Evolutionary conservation across 306 rosid genomes (phyloP), one percentile per base, ranked within the genome.

Genomic region (Rosa chinensis): DNA sequence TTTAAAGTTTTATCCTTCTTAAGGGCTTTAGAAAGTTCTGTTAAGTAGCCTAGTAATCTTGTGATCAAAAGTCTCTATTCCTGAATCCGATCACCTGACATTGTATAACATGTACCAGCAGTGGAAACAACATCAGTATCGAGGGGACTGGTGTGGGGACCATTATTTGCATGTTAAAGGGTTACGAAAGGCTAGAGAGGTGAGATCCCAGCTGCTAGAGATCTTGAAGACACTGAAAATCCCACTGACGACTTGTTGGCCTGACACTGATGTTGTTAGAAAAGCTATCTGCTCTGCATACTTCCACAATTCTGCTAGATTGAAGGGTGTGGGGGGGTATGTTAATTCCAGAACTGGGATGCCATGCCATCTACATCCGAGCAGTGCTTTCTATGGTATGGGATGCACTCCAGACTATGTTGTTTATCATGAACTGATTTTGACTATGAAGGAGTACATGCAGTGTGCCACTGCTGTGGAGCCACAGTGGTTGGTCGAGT

Each of bases 91-190:
- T 77, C 99, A 95, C 84, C 78, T 95, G 81, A 95, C 99, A 3
- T 77, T 95, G 18, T 93, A 91, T 79, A 95, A 95, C 72, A 98
- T 95, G 43, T 95, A 95, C 79, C 97, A 90, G 83, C 99, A 95
- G 73, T 92, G 99, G 99, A 93, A 95, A 81, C n/a, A n/a, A n/a
- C 99, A 95, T 78, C 92, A 90, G 78, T 93, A 90, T 78, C 85
- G 99, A 39, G 99, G 99, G 75, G 99, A 95, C 80, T 95, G 99
- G 99, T 95, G 99, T 79, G 90, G 92, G 44, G 99, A 95, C 84
- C 97, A 95, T 80, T 95, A 74, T 79, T 82, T 95, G 81, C 99
- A 95, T 55, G 98, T 95, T 23, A 92, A 95, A 87, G 98, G 98
- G 64, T 86, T 95, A 62, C 85, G 90, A 32, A 95, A 95, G 86